Evolutionary conservation across 768 basidiomycete genomes (phyloP).

Genomic region (Leccinellum rugosiceps): DNA sequence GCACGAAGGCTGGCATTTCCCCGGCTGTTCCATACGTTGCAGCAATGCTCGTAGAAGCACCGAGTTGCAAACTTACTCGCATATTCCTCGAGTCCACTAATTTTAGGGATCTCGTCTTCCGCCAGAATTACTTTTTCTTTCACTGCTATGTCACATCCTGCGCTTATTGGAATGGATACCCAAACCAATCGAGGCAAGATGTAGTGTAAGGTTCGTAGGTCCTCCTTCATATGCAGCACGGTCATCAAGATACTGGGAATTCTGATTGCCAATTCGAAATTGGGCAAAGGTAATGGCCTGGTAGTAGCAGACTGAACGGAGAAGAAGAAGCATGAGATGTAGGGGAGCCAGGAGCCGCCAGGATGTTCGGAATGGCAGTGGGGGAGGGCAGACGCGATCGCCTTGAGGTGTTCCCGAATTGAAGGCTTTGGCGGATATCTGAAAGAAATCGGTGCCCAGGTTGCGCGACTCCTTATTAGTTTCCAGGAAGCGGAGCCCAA

Average conservation of each 20-base stretch:
- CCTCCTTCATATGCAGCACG: neutral
- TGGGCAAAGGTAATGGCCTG: neutral
- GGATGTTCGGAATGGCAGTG: neutral
- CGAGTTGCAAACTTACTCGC: neutral
- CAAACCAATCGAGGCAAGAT: neutral
- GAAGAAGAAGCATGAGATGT: neutral
- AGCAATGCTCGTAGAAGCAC: neutral
- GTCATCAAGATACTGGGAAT: neutral
- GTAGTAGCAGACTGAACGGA: neutral
- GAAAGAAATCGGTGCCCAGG: too few species aligned
- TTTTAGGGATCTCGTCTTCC: neutral
- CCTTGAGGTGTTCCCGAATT: neutral
- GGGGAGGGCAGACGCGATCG: neutral
- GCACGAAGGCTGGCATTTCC: neutral
- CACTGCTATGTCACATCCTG: too few species aligned
- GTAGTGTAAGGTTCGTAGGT: neutral
- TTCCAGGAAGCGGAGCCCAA: too few species aligned
- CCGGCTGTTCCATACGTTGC: neutral
- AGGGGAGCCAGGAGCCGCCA: neutral
- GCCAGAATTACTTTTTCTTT: neutral
- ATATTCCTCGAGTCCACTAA: neutral
- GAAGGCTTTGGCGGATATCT: too few species aligned
- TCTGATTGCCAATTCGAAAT: conserved; percentile 38
- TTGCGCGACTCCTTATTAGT: too few species aligned
- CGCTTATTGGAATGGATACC: too few species aligned